These are phyloP conservation scores for Solanum corneliomulleri DNA, from an alignment of 257 asterid genomes.

Conservation along the genomic window DNA sequence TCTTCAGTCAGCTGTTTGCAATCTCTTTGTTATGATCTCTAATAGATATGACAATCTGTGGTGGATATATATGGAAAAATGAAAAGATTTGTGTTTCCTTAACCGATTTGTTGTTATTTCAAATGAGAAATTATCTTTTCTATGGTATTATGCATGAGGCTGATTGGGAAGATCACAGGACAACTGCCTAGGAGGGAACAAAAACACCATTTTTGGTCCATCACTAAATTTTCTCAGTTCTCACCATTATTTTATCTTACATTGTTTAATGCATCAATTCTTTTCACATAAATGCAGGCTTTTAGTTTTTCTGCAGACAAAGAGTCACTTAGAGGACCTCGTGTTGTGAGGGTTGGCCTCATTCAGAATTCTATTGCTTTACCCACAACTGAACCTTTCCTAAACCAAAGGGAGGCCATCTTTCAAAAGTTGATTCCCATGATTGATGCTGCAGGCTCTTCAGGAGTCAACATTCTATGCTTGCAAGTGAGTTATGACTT, in stretches of 20 bases:
- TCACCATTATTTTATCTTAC: background rate
- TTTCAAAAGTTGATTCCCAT: slow-evolving; percentile 64
- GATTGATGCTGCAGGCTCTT: slow-evolving; percentile 81
- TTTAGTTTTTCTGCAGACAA: slow-evolving; percentile 60
- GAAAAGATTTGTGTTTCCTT: background rate
- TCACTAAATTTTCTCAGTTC: background rate
- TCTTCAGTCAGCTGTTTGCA: too few species aligned
- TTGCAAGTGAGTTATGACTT: slow-evolving; percentile 55
- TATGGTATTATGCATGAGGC: background rate
- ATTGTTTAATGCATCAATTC: background rate
- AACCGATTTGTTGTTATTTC: background rate
- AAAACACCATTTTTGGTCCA: background rate
- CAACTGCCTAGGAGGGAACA: background rate
- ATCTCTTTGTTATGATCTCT: too few species aligned
- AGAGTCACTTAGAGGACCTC: slow-evolving; percentile 72
- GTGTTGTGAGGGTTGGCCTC: slow-evolving; percentile 75
- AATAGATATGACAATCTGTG: background rate
- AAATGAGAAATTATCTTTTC: background rate
- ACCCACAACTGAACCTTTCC: slow-evolving; percentile 62
- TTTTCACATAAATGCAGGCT: slow-evolving; percentile 33
- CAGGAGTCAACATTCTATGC: slow-evolving; percentile 81
- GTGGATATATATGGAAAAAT: background rate
- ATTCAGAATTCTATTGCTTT: slow-evolving; percentile 71
- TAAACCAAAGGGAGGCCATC: slow-evolving; percentile 65
- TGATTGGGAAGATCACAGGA: background rate